Conservation (phyloP, 2,329 filamentous ascomycete species). For the Colletotrichum phormii region DNA sequence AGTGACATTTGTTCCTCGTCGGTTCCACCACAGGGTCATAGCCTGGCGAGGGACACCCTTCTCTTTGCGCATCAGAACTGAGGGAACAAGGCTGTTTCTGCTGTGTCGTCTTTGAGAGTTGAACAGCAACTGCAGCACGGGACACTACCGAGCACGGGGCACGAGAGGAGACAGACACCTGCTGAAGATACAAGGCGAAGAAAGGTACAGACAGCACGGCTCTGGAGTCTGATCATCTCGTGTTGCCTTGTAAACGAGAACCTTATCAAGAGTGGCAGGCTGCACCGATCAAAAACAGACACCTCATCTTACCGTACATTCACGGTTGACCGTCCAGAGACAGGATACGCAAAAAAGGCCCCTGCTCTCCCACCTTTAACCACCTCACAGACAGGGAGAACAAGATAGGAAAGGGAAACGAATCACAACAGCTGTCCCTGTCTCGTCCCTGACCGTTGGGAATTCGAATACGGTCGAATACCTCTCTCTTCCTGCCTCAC, state of each 20-base stretch:
- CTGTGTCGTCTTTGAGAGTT: background rate
- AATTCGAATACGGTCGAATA: background rate
- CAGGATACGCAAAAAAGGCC: constrained; percentile 9
- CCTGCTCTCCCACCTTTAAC: background rate
- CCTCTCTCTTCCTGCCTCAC: background rate
- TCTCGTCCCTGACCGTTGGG: background rate
- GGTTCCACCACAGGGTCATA: constrained; percentile 5
- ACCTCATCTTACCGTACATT: background rate
- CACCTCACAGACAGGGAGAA: background rate
- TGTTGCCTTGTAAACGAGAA: background rate
- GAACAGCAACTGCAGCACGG: background rate
- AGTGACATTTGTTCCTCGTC: background rate
- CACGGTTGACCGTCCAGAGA: too few relatives aligned
- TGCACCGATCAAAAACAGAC: background rate
- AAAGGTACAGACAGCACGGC: background rate
- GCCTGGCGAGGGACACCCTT: background rate
- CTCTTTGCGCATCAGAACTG: background rate
- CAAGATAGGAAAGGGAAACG: background rate
- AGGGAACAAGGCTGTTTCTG: background rate
- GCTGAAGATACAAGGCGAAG: background rate
- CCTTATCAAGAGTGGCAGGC: background rate
- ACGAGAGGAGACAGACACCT: background rate
- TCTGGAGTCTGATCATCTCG: background rate
- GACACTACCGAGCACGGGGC: background rate
- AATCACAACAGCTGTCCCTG: constrained; percentile 18